phyloP scores from a whole-genome alignment of 2,329 filamentous ascomycete species.

The Colletotrichum sp. region DNA sequence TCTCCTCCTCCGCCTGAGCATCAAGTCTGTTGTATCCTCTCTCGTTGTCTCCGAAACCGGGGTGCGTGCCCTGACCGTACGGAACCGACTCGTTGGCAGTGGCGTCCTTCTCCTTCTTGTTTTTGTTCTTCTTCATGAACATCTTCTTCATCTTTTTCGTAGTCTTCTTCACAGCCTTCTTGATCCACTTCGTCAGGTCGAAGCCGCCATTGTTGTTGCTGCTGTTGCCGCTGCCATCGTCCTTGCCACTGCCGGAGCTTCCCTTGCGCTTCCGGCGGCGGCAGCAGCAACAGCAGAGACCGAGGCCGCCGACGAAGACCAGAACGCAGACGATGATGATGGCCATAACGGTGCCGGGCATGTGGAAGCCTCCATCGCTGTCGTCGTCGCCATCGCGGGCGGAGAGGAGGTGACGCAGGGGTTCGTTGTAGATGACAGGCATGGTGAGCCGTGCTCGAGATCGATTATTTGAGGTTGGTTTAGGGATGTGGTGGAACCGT shows the following conservation, averaged over 20 bases:
- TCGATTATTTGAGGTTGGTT: neutral
- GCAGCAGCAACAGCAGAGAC: conserved; percentile 3
- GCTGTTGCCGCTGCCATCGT: neutral
- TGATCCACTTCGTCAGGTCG: conserved; percentile 2
- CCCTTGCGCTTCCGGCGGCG: neutral
- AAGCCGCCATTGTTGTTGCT: neutral
- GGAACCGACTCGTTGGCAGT: neutral
- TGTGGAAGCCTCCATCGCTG: neutral
- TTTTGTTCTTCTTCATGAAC: conserved; percentile 5
- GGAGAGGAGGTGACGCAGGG: neutral
- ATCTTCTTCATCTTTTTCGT: conserved; percentile 14
- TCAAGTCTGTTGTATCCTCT: neutral
- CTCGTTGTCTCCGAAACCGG: neutral
- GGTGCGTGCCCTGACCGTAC: conserved; percentile 1
- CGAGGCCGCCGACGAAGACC: neutral
- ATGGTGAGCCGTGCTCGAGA: neutral
- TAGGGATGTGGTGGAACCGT: neutral
- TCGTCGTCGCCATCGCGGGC: neutral
- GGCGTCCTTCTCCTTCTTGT: neutral
- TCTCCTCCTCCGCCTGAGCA: neutral
- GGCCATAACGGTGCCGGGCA: neutral
- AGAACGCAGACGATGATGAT: conserved; percentile 1
- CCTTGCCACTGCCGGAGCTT: neutral
- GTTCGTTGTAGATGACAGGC: neutral
- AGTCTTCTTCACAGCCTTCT: conserved; percentile 3